A percentile compares a stretch with the other conserved stretches of the same genome.
These are phyloP conservation scores for Chalaropsis thielavioides DNA, from an alignment of 2,329 filamentous ascomycete genomes.

Conservation along the genomic window DNA sequence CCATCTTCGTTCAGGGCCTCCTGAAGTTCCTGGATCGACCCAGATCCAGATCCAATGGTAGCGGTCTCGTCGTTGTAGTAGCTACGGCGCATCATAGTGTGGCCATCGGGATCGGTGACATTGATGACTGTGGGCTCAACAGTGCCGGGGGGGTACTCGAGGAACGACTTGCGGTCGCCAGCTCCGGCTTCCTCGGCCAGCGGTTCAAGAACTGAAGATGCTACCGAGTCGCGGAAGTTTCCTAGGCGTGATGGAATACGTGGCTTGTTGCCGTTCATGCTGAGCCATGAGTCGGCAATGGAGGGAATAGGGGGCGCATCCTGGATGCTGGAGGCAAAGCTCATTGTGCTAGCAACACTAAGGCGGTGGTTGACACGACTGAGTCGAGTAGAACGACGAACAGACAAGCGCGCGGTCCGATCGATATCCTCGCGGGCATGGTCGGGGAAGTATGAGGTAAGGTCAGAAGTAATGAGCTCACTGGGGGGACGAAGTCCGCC, in stretches of 20 bases:
- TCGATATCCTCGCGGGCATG: constrained; percentile 91
- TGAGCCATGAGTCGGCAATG: constrained; percentile 87
- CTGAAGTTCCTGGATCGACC: constrained; percentile 70
- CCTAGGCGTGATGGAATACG: constrained; percentile 37
- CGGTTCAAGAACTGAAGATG: constrained; percentile 77
- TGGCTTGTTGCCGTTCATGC: constrained; percentile 20
- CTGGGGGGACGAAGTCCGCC: constrained; percentile 87
- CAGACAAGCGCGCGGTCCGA: constrained; percentile 81
- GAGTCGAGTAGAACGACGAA: constrained; percentile 75
- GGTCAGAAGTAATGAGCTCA: constrained; percentile 90
- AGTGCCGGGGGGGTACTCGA: constrained; percentile 67
- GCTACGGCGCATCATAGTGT: constrained; percentile 49
- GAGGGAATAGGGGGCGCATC: constrained; percentile 91
- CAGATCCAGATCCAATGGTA: constrained; percentile 37
- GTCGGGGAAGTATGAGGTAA: constrained; percentile 94
- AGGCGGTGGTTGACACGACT: constrained; percentile 87
- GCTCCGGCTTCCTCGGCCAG: constrained; percentile 90
- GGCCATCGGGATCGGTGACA: constrained; percentile 64
- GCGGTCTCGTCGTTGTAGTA: constrained; percentile 58
- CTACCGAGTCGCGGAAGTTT: constrained; percentile 71
- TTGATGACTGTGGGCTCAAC: constrained; percentile 54
- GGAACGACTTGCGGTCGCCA: constrained; percentile 85
- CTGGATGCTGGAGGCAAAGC: constrained; percentile 78
- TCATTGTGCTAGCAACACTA: constrained; percentile 85
- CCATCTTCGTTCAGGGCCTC: constrained; percentile 80